Conservation (phyloP, 345 rosid genomes). For the Salix suchowensis region DNA sequence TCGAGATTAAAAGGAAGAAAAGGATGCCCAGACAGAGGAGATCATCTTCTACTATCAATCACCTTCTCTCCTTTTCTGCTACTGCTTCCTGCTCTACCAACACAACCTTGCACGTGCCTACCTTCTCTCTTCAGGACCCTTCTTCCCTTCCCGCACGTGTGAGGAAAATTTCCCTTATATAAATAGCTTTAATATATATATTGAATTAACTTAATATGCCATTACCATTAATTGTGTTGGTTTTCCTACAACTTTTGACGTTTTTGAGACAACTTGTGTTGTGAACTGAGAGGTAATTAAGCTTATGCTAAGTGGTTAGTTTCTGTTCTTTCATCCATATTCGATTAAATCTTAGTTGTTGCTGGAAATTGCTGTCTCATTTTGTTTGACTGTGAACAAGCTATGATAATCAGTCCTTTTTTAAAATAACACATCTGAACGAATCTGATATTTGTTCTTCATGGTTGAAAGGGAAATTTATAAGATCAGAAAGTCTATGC, state of each 20-base stretch:
- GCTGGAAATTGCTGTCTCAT: not conserved
- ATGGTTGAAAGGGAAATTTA: not conserved
- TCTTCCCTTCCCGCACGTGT: slow-evolving; percentile 63
- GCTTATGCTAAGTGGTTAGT: not conserved
- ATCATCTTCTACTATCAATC: slow-evolving; percentile 51
- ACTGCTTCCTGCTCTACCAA: slow-evolving; percentile 16
- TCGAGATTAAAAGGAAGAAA: slow-evolving; percentile 71
- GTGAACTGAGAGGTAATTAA: too few relatives aligned
- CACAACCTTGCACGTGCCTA: slow-evolving; percentile 45
- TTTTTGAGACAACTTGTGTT: not conserved
- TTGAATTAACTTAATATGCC: not conserved
- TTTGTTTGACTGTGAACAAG: not conserved
- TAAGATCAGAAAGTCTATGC: not conserved
- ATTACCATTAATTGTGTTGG: not conserved
- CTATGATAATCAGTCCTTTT: not conserved
- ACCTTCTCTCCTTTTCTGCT: slow-evolving; percentile 26
- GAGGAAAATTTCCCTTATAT: slow-evolving; percentile 31
- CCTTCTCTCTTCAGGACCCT: slow-evolving; percentile 8
- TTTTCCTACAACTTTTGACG: not conserved
- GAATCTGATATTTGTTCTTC: not conserved
- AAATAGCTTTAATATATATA: not conserved
- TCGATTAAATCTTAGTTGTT: not conserved
- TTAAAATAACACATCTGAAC: too few relatives aligned
- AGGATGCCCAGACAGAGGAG: slow-evolving; percentile 87
- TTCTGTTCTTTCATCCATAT: not conserved